These are phyloP conservation scores for Dictyostelium intermedium DNA, from an alignment of 78 protist species.

Conservation along the genomic window DNA sequence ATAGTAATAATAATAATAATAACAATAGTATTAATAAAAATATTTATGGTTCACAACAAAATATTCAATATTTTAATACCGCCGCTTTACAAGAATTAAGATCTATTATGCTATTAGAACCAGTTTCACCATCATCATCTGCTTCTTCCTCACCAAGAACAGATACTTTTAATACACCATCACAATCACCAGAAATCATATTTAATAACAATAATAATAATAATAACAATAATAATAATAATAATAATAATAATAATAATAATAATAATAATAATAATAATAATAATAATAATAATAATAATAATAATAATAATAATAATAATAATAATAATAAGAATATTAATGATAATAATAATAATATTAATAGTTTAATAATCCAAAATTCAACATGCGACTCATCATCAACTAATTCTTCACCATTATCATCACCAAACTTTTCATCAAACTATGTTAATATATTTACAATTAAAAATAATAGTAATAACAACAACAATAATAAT, in stretches of 20 bases:
- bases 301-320: background rate
- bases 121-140: constrained; percentile 14
- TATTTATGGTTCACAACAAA: background rate
- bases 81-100: background rate
- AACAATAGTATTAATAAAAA: background rate
- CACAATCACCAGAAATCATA: background rate
- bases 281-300: background rate
- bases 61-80: background rate
- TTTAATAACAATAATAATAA: background rate
- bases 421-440: background rate
- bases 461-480: background rate
- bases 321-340: background rate
- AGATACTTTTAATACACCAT: background rate
- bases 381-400: background rate
- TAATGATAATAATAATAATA: background rate
- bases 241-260: background rate
- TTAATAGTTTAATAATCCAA: background rate
- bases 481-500: background rate
- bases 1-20: background rate
- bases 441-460: background rate
- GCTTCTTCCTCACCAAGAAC: constrained; percentile 6
- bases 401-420: background rate
- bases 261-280: background rate
- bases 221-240: background rate
- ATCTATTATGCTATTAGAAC: background rate